Percentiles rank a stretch among this genome's conserved stretches.
Conservation (phyloP, 768 basidiomycete genomes). For the Gloeophyllum trabeum region DNA sequence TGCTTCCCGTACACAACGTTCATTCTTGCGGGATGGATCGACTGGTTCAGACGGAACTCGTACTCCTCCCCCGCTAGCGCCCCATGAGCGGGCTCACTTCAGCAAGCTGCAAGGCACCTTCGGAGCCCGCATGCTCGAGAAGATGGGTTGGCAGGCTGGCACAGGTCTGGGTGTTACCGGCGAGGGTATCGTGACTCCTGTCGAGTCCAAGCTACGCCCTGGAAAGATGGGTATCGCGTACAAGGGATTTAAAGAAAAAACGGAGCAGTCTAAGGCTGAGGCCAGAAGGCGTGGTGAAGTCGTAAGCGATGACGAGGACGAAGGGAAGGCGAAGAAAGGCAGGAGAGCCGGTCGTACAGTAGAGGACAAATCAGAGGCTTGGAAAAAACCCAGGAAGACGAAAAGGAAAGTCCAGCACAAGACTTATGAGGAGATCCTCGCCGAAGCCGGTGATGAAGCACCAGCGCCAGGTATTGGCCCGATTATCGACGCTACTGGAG, state of each 20-base stretch:
- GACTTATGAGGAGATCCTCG: constrained; percentile 92
- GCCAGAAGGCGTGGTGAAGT: constrained; percentile 63
- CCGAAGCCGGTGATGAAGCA: constrained; percentile 64
- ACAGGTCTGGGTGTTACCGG: constrained; percentile 65
- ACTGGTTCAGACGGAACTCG: constrained; percentile 27
- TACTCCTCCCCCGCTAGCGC: constrained; percentile 40
- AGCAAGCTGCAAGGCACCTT: constrained; percentile 63
- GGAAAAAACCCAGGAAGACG: constrained; percentile 80
- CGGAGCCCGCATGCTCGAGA: constrained; percentile 84
- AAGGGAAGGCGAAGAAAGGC: constrained; percentile 29
- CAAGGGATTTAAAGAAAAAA: constrained; percentile 82
- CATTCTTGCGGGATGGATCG: constrained; percentile 44
- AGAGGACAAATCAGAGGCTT: constrained; percentile 48
- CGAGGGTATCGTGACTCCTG: constrained; percentile 79
- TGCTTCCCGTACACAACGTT: constrained; percentile 25
- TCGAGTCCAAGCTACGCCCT: constrained; percentile 77
- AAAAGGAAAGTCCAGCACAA: constrained; percentile 88
- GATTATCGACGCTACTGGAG: constrained; percentile 92
- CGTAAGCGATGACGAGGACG: constrained; percentile 64
- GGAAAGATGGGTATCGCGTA: constrained; percentile 83
- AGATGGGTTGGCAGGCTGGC: constrained; percentile 92
- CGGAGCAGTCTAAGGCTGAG: constrained; percentile 74
- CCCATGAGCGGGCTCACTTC: constrained; percentile 73
- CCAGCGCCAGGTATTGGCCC: constrained; percentile 54
- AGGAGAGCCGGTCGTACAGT: constrained; percentile 44